Conservation (phyloP, 2,329 filamentous ascomycete species). For the Zalaria sp. region DNA sequence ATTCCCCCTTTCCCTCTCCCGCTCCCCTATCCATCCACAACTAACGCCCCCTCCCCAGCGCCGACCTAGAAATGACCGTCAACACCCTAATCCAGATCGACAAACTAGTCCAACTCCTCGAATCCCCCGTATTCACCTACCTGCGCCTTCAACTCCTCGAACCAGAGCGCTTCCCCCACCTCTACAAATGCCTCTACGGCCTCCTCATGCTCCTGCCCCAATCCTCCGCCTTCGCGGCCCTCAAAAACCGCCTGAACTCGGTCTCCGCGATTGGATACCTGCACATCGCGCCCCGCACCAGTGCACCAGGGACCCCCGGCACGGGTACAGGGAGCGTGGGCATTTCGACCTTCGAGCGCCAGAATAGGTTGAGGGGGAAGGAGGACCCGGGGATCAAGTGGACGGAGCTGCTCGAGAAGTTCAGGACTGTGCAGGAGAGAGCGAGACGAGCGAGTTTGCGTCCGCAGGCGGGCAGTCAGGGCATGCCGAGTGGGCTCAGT, state of each 20-base stretch:
- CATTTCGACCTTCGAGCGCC: constrained; percentile 25
- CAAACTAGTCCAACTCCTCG: constrained; percentile 89
- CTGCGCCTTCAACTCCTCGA: constrained; percentile 88
- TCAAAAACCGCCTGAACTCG: constrained; percentile 93
- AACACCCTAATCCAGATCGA: constrained; percentile 98
- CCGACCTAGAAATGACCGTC: constrained; percentile 95
- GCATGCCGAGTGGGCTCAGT: constrained; percentile 9
- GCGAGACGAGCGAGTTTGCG: constrained; percentile 53
- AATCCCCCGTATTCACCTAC: constrained; percentile 96
- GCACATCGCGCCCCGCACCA: constrained; percentile 61
- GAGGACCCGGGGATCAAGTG: constrained; percentile 70
- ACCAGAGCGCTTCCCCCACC: constrained; percentile 82
- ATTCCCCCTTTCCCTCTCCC: too few relatives aligned
- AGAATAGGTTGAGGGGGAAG: constrained; percentile 65
- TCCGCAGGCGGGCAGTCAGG: constrained; percentile 11
- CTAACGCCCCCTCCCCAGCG: constrained; percentile 18
- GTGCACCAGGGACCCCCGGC: constrained; percentile 19
- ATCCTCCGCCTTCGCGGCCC: constrained; percentile 87
- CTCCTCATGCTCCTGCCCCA: constrained; percentile 97
- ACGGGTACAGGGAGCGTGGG: constrained; percentile 6
- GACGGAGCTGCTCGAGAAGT: constrained; percentile 88
- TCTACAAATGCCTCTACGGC: constrained; percentile 86
- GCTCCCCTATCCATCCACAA: too few relatives aligned
- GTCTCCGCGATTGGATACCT: constrained; percentile 95
- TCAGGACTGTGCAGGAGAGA: constrained; percentile 77